Percentiles rank a stretch among this genome's conserved stretches.
phyloP scores from a whole-genome alignment of 345 rosid genomes.

The Citrus medica region DNA sequence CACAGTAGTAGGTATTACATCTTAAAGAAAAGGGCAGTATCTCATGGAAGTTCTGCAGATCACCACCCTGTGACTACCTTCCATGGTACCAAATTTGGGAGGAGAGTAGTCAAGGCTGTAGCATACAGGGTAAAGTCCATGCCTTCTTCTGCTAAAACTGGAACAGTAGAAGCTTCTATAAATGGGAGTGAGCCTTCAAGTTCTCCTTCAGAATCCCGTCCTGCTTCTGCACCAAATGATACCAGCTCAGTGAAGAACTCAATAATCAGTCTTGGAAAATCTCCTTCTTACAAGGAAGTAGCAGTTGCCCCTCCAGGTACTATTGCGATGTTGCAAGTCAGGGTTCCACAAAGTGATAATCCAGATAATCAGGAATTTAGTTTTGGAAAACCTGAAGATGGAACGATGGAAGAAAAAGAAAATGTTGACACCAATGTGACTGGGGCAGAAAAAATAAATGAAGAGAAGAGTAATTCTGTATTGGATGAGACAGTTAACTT shows the following conservation, averaged over 20 bases:
- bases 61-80: slow-evolving; percentile 44
- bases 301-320: slow-evolving; percentile 96
- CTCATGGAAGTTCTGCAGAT: slow-evolving; percentile 67
- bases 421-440: slow-evolving; percentile 24
- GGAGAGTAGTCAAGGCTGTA: slow-evolving; percentile 75
- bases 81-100: slow-evolving; percentile 68
- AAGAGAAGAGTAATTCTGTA: slow-evolving; percentile 34
- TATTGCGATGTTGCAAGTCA: slow-evolving; percentile 62
- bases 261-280: slow-evolving; percentile 69
- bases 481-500: slow-evolving; percentile 14
- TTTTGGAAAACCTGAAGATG: slow-evolving; percentile 31
- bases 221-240: slow-evolving; percentile 37
- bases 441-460: slow-evolving; percentile 23
- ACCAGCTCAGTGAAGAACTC: slow-evolving; percentile 36
- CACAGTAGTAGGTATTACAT: slow-evolving; percentile 62
- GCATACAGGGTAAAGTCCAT: slow-evolving; percentile 77
- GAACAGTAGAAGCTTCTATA: slow-evolving; percentile 34
- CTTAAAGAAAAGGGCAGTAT: slow-evolving; percentile 59
- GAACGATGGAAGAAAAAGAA: slow-evolving; percentile 33
- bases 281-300: slow-evolving; percentile 97
- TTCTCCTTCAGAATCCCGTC: slow-evolving; percentile 42
- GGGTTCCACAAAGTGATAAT: slow-evolving; percentile 44
- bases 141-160: slow-evolving; percentile 48
- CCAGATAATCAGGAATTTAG: slow-evolving; percentile 39
- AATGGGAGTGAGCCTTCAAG: slow-evolving; percentile 31